Percentiles rank a stretch among this genome's conserved stretches.
phyloP scores from a whole-genome alignment of 78 protist species.

The Planoprotostelium fungivorum region DNA sequence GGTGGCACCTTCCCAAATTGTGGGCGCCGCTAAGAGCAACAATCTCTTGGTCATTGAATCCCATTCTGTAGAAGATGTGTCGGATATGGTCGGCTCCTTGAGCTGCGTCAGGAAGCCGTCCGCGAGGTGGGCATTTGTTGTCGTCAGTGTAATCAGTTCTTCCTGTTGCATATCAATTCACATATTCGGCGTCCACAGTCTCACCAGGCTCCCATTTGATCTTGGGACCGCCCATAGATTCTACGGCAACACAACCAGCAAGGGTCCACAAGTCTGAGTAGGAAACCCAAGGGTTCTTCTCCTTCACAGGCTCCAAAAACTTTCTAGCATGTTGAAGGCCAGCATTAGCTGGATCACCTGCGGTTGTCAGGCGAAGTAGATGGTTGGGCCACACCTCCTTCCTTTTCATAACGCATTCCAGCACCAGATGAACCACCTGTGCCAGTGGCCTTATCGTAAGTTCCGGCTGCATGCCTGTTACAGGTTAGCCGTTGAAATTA shows the following conservation, averaged over 20 bases:
- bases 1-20: conserved; percentile 64
- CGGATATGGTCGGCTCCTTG: conserved; percentile 21
- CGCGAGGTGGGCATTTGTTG: conserved; percentile 1
- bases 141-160: conserved; percentile 29
- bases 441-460: conserved; percentile 19
- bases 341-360: conserved; percentile 53
- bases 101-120: conserved; percentile 61
- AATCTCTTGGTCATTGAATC: conserved; percentile 67
- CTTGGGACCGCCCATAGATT: conserved; percentile 68
- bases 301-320: conserved; percentile 39
- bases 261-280: conserved; percentile 71
- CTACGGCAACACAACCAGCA: conserved; percentile 64
- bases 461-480: conserved; percentile 48
- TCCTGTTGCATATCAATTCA: background rate
- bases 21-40: conserved; percentile 76
- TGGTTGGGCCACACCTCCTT: background rate
- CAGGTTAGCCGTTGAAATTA: background rate
- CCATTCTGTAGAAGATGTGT: conserved; percentile 54
- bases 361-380: background rate
- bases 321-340: conserved; percentile 54
- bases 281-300: conserved; percentile 26
- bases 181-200: conserved; percentile 25
- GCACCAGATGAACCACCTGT: conserved; percentile 66
- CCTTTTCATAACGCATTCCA: conserved; percentile 45
- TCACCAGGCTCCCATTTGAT: conserved; percentile 50